Evolutionary conservation across 306 rosid species (phyloP).

Genomic region (Corylus americana): DNA sequence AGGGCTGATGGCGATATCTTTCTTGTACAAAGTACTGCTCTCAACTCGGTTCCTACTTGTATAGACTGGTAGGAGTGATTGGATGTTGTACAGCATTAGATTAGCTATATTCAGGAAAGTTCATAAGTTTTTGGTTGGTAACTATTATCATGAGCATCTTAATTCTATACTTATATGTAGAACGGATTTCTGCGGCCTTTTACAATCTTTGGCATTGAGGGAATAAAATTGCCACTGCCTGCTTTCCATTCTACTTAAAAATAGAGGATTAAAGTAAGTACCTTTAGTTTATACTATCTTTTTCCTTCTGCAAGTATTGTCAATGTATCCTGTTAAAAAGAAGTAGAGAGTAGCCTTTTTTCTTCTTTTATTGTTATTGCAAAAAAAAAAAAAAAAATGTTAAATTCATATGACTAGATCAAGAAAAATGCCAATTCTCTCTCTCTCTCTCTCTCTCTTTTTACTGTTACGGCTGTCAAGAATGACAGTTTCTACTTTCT

Average conservation of each 20-base stretch:
- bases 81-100: conserved; percentile 10
- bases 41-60: neutral
- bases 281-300: neutral
- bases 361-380: neutral
- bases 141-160: neutral
- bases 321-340: neutral
- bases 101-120: conserved; percentile 3
- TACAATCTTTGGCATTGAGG: neutral
- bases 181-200: neutral
- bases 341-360: neutral
- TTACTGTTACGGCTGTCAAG: too few species aligned
- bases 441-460: too few species aligned
- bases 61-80: conserved; percentile 4
- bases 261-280: neutral
- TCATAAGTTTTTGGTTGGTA: neutral
- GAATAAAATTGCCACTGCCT: neutral
- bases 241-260: neutral
- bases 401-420: neutral
- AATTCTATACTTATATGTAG: neutral
- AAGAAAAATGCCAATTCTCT: too few species aligned
- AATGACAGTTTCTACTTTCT: too few species aligned
- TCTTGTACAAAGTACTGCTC: neutral
- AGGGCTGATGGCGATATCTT: neutral
- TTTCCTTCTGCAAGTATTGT: neutral
- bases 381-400: neutral